Evolutionary conservation across 2,329 filamentous ascomycete genomes (phyloP), one percentile per base, ranked within the genome.

Genomic region (Monilinia fructicola): DNA sequence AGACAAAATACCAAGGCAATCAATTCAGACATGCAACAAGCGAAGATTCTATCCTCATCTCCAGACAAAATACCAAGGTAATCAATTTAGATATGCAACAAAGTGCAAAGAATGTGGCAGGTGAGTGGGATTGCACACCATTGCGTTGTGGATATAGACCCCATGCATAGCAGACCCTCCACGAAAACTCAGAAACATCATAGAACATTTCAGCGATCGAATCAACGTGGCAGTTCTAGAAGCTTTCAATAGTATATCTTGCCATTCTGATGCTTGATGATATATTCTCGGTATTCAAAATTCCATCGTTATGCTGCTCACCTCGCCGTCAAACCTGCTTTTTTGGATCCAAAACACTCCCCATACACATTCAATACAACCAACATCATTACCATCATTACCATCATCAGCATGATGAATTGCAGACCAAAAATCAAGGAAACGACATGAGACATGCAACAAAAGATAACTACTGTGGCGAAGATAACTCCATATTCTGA

Each of bases 401-500:
- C 18, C 44, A 46, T 9, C 44, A 44, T 18, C 16, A 46, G 5
- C 42, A 7, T 14, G 0, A 46, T 50, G 6, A 50, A 0, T 9
- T 23, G 3, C 46, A 46, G 16, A 11, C 21, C 3, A 23, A 60
- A 48, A 50, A 50, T 26, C 58, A 60, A 60, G 58, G 58, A 60
- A 60, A 1, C 4, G 26, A 14, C n/a, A 50, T 38, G 21, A 60
- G 56, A 50, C 42, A 50, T 38, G 56, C 58, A 60, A 60, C 56
- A 60, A 50, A 38, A 50, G 9, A 12, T 38, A 10, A 10, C 16
- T 3, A 4, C 6, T 23, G 14, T 21, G 12, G 16, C 46, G n/a
- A 18, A 60, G 44, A 60, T 11, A 38, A 2, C 6, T 26, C 12
- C 28, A 48, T 23, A n/a, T 26, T n/a, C 3, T 18, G 42, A 35